Percentiles rank a stretch among this genome's conserved stretches.
These are phyloP conservation scores for Suillus paluster DNA, from an alignment of 768 basidiomycete species.

Conservation along the genomic window DNA sequence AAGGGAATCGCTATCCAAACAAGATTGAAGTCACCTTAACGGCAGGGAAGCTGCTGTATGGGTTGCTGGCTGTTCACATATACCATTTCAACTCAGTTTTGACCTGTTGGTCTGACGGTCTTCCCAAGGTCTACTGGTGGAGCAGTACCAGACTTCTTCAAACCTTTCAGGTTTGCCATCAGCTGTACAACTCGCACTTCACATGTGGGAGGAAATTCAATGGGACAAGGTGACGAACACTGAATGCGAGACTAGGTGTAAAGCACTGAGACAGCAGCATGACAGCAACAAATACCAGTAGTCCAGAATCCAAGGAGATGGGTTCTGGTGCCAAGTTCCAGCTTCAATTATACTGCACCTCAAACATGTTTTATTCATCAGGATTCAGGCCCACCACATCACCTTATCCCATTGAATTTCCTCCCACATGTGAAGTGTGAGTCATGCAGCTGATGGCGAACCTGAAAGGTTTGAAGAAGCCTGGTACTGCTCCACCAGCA, in stretches of 20 bases:
- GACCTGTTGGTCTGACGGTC: constrained; percentile 41
- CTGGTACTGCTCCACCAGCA: constrained; percentile 91
- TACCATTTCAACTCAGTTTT: constrained; percentile 83
- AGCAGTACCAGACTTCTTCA: constrained; percentile 93
- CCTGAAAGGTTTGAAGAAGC: constrained; percentile 90
- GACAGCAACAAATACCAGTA: too few relatives aligned
- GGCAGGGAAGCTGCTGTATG: constrained; percentile 37
- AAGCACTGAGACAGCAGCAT: too few relatives aligned
- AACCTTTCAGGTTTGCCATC: constrained; percentile 79
- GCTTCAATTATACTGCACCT: constrained; percentile 88
- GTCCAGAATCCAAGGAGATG: too few relatives aligned
- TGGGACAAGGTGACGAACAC: constrained; percentile 66
- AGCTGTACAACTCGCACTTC: constrained; percentile 83
- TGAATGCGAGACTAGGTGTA: too few relatives aligned
- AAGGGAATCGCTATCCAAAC: too few relatives aligned
- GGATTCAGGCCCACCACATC: constrained; percentile 55
- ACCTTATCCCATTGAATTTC: constrained; percentile 87
- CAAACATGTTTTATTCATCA: constrained; percentile 69
- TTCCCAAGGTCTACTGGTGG: constrained; percentile 79
- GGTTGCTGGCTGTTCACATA: constrained; percentile 90
- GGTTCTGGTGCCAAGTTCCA: constrained; percentile 73
- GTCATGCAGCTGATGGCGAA: constrained; percentile 73
- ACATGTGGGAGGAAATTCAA: constrained; percentile 91
- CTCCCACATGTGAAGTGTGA: constrained; percentile 88
- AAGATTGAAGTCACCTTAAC: too few relatives aligned